Base-by-base conservation (phyloP, 352 stramenopile species). In the Globisporangium irregulare region DNA sequence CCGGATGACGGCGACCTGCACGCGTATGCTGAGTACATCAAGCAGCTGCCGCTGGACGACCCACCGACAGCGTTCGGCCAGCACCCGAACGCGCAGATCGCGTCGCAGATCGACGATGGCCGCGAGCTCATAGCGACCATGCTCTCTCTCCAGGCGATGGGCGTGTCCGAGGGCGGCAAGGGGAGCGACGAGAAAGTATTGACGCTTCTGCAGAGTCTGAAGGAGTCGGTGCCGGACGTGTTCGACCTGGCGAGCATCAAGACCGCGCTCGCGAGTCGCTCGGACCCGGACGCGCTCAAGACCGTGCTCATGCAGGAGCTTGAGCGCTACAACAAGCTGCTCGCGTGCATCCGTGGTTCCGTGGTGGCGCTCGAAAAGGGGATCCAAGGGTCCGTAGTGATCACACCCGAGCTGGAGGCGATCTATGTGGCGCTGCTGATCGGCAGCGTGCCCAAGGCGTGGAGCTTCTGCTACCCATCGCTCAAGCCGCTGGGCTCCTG, bases 51-150 rank as follows among this genome's bases (percentile, higher is more conserved):
- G 1, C 75, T 98, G 24, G 87, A 90, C 22, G 96, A 98, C 54
- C 89, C 91, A 27, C 96, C 96, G 0, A 74, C 86, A 32, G 94
- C 91, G 22, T 99, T 99, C 75, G 96, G 96, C 0, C 96, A 99
- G 69, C 96, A 99, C 66, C 77, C 92, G 5, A 99, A 99, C 66
- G 95, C 96, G 3, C 95, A 99, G 68, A 99, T 99, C 67, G 86
- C 90, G 6, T 97, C 89, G 0, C 91, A 97, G 43, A 98, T 98
- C 61, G 94, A 98, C 62, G 94, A 98, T 53, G 92, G 92, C 12
- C 86, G 82, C 4, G 87, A 96, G 55, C 61, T 99, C 4, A 68
- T 99, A 4, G 80, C 79, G 4, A 98, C 91, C 8, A 95, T 98
- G 41, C 66, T 98, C 20, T 95, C 87, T 1, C 73, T 98, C 6